phyloP scores from a whole-genome alignment of 768 basidiomycete genomes.

The Trametes meyenii region DNA sequence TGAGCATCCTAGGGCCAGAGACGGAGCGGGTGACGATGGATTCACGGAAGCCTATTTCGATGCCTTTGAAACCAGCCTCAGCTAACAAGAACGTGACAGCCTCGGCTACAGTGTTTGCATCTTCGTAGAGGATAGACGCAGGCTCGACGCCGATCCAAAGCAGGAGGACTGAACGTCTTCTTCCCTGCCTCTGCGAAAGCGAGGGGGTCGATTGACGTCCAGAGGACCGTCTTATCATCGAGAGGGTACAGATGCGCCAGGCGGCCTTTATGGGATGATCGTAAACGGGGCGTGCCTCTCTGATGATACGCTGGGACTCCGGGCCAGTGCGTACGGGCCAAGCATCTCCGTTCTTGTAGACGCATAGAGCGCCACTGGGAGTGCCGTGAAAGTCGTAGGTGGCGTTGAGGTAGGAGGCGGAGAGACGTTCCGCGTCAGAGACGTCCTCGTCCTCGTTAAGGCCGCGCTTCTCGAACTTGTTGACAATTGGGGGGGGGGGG shows the following conservation, averaged over 20 bases:
- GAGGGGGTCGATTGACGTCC: conserved; percentile 37
- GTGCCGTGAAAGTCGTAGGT: background rate
- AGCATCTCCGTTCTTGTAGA: conserved; percentile 34
- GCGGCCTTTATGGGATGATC: conserved; percentile 30
- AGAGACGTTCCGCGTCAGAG: too few species aligned
- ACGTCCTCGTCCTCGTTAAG: too few species aligned
- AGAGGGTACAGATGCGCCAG: conserved; percentile 34
- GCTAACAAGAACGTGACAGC: conserved; percentile 32
- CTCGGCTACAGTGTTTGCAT: conserved; percentile 33
- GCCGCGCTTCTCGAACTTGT: too few species aligned
- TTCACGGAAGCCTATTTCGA: background rate
- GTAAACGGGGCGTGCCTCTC: conserved; percentile 34
- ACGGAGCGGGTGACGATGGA: background rate
- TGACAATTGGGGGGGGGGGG: too few species aligned
- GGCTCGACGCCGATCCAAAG: conserved; percentile 40
- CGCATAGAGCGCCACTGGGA: conserved; percentile 17
- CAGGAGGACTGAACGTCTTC: conserved; percentile 25
- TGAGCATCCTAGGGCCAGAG: background rate
- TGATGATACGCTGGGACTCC: conserved; percentile 27
- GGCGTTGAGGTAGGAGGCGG: background rate
- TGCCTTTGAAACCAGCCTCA: background rate
- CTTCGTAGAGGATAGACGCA: conserved; percentile 30
- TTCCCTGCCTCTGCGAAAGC: conserved; percentile 34
- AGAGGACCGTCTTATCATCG: conserved; percentile 32
- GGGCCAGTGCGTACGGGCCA: conserved; percentile 31